phyloP scores from a whole-genome alignment of 495 filamentous ascomycete species.

The Bacidia rubella region DNA sequence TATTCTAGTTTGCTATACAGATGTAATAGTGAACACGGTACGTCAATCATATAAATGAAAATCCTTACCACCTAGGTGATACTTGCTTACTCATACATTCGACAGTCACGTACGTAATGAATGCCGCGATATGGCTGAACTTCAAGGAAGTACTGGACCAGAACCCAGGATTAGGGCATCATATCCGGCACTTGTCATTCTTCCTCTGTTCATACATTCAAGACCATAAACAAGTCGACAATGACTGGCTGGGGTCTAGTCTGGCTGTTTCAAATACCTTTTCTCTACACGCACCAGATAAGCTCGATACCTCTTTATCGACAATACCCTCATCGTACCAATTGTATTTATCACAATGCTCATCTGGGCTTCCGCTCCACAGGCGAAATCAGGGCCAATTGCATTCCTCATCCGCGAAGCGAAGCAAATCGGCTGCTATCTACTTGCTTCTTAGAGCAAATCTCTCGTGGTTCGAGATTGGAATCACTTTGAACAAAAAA shows the following conservation, averaged over 20 bases:
- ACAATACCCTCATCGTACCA: constrained; percentile 33
- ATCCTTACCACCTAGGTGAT: no score
- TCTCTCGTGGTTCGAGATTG: no score
- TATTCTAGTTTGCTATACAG: constrained; percentile 65
- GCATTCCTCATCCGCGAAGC: no score
- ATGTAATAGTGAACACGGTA: constrained; percentile 53
- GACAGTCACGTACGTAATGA: constrained; percentile 52
- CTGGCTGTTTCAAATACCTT: constrained; percentile 32
- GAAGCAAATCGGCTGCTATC: no score
- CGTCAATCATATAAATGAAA: no score
- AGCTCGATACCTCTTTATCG: constrained; percentile 33
- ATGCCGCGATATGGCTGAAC: constrained; percentile 54
- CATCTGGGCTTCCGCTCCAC: constrained; percentile 33
- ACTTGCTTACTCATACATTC: no score
- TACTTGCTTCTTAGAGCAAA: no score
- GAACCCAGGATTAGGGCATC: constrained; percentile 47
- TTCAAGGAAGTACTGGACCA: constrained; percentile 40
- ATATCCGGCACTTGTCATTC: constrained; percentile 50
- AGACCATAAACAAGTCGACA: neutral
- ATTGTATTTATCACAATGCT: constrained; percentile 35
- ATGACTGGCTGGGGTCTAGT: constrained; percentile 14
- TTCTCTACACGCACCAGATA: constrained; percentile 34
- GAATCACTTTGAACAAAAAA: no score
- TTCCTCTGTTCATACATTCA: constrained; percentile 33
- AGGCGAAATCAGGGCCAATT: no score